Evolutionary conservation across 495 filamentous ascomycete species (phyloP).

Genomic region (Daldinia caldariorum): DNA sequence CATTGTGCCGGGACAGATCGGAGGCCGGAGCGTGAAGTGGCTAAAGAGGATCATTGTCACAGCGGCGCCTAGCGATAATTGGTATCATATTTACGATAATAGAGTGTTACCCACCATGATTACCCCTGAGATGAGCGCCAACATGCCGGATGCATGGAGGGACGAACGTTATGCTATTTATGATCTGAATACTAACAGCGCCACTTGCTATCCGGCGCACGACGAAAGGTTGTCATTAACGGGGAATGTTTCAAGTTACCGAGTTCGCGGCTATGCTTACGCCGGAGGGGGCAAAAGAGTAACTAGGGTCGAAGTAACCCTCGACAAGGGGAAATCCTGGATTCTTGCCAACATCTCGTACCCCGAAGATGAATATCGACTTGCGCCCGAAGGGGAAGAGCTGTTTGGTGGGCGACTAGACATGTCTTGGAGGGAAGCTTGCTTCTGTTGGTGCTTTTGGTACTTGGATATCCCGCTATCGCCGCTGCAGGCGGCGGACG

Average conservation of each 20-base stretch:
- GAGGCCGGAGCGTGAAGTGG: conserved; percentile 96
- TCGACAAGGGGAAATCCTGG: conserved; percentile 89
- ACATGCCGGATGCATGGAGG: conserved; percentile 81
- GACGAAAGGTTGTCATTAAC: conserved; percentile 72
- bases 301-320: conserved; percentile 82
- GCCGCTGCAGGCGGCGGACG: conserved; percentile 70
- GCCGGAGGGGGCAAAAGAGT: conserved; percentile 87
- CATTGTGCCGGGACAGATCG: conserved; percentile 93
- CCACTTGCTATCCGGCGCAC: conserved; percentile 82
- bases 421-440: conserved; percentile 81
- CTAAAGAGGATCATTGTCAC: conserved; percentile 85
- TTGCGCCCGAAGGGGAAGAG: conserved; percentile 66
- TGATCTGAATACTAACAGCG: conserved; percentile 90
- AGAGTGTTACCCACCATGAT: conserved; percentile 90
- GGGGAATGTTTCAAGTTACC: conserved; percentile 65
- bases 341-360: conserved; percentile 82
- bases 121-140: conserved; percentile 80
- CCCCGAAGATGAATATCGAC: conserved; percentile 86
- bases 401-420: conserved; percentile 84
- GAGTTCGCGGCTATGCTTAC: conserved; percentile 85
- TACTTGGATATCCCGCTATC: conserved; percentile 72
- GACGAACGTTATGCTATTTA: conserved; percentile 97
- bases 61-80: conserved; percentile 83
- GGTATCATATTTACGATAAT: conserved; percentile 98
- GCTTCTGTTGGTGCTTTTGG: conserved; percentile 98